Conservation (phyloP, 2,329 filamentous ascomycete species). For the Aspergillus felis region DNA sequence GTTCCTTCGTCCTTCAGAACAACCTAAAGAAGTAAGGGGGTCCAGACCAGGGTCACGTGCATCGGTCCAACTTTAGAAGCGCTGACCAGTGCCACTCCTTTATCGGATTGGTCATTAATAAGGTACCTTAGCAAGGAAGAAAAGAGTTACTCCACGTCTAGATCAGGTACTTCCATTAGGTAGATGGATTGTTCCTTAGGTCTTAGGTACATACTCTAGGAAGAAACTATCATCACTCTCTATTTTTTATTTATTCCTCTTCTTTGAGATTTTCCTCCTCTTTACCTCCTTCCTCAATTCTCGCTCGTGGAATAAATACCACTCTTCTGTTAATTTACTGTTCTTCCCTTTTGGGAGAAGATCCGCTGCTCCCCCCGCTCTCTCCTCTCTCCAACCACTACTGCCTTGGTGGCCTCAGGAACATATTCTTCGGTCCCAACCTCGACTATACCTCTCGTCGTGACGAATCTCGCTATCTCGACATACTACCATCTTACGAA, state of each 20-base stretch:
- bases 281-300: neutral
- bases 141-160: slow-evolving; percentile 3
- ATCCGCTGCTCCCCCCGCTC: slow-evolving; percentile 2
- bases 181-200: neutral
- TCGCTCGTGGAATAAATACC: neutral
- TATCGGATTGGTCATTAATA: slow-evolving; percentile 1
- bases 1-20: too few species aligned
- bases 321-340: neutral
- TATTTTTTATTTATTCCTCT: neutral
- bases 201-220: neutral
- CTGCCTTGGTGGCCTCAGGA: slow-evolving; percentile 9
- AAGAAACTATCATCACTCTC: neutral
- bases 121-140: too few species aligned
- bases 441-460: neutral
- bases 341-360: slow-evolving; percentile 8
- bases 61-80: slow-evolving; percentile 13
- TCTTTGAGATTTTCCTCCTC: neutral
- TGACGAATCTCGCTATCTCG: neutral
- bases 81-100: slow-evolving; percentile 3
- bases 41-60: slow-evolving; percentile 14
- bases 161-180: slow-evolving; percentile 2
- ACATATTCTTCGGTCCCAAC: neutral
- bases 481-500: neutral
- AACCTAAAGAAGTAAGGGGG: neutral
- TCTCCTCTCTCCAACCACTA: neutral